phyloP scores from a whole-genome alignment of 768 basidiomycete genomes.

The Phlegmacium glaucopus region DNA sequence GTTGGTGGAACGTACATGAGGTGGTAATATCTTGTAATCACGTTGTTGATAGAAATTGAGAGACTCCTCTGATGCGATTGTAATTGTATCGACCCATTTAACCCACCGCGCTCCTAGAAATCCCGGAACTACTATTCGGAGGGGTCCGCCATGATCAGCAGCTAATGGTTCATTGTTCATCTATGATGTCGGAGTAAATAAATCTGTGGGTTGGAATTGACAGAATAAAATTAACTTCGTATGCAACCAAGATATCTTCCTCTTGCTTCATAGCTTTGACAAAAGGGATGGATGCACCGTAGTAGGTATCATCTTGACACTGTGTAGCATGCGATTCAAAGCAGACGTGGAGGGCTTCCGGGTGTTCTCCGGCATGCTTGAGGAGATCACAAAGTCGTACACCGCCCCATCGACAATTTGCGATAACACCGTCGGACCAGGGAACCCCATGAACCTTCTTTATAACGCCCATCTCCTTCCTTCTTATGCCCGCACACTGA shows the following conservation, averaged over 20 bases:
- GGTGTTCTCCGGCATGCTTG: conserved; percentile 35
- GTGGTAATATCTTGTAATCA: conserved; percentile 66
- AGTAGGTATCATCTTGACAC: conserved; percentile 60
- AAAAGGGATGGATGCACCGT: conserved; percentile 61
- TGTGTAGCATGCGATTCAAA: conserved; percentile 58
- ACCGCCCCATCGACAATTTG: conserved; percentile 68
- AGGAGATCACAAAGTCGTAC: conserved; percentile 56
- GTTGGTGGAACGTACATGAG: conserved; percentile 31
- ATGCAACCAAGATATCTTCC: conserved; percentile 57
- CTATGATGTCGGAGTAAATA: conserved; percentile 27
- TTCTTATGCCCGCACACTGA: conserved; percentile 65
- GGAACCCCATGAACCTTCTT: conserved; percentile 57
- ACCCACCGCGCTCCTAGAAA: conserved; percentile 71
- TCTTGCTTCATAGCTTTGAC: conserved; percentile 43
- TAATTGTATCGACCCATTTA: conserved; percentile 69
- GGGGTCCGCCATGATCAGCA: conserved; percentile 60
- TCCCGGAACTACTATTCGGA: conserved; percentile 69
- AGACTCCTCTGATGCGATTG: conserved; percentile 51
- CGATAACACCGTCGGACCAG: conserved; percentile 68
- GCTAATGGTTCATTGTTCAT: conserved; percentile 63
- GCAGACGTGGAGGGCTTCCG: conserved; percentile 45
- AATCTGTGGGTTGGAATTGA: neutral
- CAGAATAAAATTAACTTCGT: conserved; percentile 39
- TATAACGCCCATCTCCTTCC: conserved; percentile 58
- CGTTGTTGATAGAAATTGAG: conserved; percentile 69